Conservation (phyloP, 768 basidiomycete species). For the Lactarius akahatsu region DNA sequence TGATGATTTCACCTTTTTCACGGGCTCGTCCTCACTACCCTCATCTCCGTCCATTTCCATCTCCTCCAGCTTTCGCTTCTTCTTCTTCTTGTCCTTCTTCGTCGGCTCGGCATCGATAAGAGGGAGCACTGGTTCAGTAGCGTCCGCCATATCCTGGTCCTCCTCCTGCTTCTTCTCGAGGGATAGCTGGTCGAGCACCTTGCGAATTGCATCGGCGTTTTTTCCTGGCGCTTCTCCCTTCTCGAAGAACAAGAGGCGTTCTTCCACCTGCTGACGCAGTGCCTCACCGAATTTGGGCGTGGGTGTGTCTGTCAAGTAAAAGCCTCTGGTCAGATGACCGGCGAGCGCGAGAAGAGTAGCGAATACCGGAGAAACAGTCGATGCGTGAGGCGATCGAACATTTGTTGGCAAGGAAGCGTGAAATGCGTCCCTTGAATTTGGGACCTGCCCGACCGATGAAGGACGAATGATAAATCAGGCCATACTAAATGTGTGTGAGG, state of each 20-base stretch:
- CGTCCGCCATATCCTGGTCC: conserved; percentile 45
- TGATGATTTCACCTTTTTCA: conserved; percentile 73
- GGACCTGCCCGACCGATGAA: conserved; percentile 95
- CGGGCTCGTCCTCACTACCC: conserved; percentile 48
- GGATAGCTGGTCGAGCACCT: conserved; percentile 77
- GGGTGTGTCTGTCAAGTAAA: conserved; percentile 59
- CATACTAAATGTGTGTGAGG: conserved; percentile 60
- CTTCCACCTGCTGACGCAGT: conserved; percentile 90
- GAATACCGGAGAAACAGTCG: conserved; percentile 83
- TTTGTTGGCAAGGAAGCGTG: conserved; percentile 98
- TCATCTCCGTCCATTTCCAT: conserved; percentile 61
- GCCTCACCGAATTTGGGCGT: conserved; percentile 95
- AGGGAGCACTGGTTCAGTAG: conserved; percentile 54
- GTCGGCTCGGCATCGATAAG: conserved; percentile 52
- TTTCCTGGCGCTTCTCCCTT: conserved; percentile 85
- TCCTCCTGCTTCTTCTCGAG: conserved; percentile 64
- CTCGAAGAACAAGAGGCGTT: conserved; percentile 92
- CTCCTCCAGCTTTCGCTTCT: conserved; percentile 68
- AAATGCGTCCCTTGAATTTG: conserved; percentile 96
- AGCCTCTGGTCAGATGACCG: not conserved
- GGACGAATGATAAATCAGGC: conserved; percentile 94
- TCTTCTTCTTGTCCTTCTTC: conserved; percentile 36
- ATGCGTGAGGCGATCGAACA: conserved; percentile 96
- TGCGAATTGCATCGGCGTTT: conserved; percentile 89
- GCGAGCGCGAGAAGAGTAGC: not conserved